Percentiles rank a stretch among this genome's conserved stretches.
These are phyloP conservation scores for Trichosanthes truncata DNA, from an alignment of 306 rosid genomes.

Conservation along the genomic window DNA sequence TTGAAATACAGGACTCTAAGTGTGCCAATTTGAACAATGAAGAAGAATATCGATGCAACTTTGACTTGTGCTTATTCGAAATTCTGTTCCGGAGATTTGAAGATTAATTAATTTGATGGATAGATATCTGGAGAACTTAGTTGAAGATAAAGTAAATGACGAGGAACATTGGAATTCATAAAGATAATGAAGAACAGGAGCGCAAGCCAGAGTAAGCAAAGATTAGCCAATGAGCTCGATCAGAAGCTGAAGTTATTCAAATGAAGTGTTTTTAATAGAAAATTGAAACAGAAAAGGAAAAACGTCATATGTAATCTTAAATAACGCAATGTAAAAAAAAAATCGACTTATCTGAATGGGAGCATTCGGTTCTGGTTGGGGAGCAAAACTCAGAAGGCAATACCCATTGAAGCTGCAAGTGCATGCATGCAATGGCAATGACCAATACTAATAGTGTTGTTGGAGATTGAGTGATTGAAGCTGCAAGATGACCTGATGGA, in stretches of 20 bases:
- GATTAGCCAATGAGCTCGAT: neutral
- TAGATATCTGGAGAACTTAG: neutral
- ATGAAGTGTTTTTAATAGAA: neutral
- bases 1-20: neutral
- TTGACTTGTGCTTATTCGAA: neutral
- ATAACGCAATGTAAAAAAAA: neutral
- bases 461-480: no score
- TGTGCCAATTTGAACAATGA: neutral
- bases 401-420: neutral
- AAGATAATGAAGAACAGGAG: neutral
- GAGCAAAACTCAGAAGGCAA: neutral
- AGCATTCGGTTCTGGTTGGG: neutral
- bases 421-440: no score
- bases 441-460: no score
- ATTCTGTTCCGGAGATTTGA: neutral
- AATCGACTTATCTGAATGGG: neutral
- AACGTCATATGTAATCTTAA: neutral
- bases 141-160: neutral
- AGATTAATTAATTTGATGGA: neutral
- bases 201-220: neutral
- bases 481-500: slow-evolving; percentile 10
- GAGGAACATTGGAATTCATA: neutral
- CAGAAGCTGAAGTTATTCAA: neutral
- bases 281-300: neutral
- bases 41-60: neutral